phyloP scores from a whole-genome alignment of 2,329 filamentous ascomycete species.

The Beauveria asiatica region DNA sequence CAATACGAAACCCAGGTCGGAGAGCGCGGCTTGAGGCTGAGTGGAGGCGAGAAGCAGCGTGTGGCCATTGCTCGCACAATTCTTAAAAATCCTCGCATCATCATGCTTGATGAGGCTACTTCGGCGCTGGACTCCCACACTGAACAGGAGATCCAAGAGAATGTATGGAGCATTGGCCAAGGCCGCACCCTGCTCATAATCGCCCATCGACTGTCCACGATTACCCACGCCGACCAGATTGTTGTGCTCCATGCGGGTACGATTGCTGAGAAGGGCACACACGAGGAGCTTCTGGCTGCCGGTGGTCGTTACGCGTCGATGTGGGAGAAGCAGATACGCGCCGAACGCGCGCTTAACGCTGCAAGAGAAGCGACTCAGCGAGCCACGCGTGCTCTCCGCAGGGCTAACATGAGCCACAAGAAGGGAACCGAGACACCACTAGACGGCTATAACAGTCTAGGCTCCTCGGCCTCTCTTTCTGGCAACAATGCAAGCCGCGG shows the following conservation, averaged over 20 bases:
- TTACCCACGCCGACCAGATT: conserved; percentile 79
- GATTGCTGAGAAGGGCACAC: conserved; percentile 70
- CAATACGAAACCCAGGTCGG: conserved; percentile 85
- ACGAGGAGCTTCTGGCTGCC: conserved; percentile 62
- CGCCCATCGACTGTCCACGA: conserved; percentile 79
- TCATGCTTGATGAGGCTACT: conserved; percentile 88
- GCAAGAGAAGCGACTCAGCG: conserved; percentile 28
- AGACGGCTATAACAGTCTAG: conserved; percentile 37
- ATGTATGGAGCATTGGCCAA: conserved; percentile 69
- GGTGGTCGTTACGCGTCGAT: conserved; percentile 72
- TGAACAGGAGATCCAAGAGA: conserved; percentile 85
- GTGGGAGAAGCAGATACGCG: conserved; percentile 83
- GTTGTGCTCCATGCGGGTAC: conserved; percentile 69
- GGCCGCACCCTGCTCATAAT: conserved; percentile 93
- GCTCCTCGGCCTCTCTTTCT: conserved; percentile 35
- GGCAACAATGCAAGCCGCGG: conserved; percentile 23
- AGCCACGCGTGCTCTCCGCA: conserved; percentile 31
- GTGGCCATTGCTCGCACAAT: conserved; percentile 91
- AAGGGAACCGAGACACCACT: conserved; percentile 34
- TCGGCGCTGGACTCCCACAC: conserved; percentile 87
- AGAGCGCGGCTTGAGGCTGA: conserved; percentile 77
- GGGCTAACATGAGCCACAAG: conserved; percentile 39
- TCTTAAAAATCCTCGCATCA: conserved; percentile 83
- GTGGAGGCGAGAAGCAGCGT: conserved; percentile 87
- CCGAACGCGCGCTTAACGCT: conserved; percentile 51